These are phyloP conservation scores for Corymbia citriodora DNA, from an alignment of 441 rosid genomes.

Conservation along the genomic window DNA sequence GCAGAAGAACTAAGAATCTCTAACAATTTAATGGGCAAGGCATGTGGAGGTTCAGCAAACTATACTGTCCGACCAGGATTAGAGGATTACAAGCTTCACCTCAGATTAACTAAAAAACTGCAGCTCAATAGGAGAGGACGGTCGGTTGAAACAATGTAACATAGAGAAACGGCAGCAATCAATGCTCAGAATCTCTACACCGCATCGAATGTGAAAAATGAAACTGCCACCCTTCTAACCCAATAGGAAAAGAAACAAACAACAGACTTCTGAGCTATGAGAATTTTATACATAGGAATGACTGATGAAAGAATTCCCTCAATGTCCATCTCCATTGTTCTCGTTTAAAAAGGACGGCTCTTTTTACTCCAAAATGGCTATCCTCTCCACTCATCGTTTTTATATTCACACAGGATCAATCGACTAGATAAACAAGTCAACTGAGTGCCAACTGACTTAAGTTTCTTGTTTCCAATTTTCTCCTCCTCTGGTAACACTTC, in stretches of 20 bases:
- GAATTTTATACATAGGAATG: neutral
- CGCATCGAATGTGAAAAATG: neutral
- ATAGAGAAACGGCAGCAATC: neutral
- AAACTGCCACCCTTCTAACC: neutral
- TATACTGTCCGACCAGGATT: neutral
- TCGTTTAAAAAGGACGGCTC: neutral
- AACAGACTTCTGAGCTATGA: neutral
- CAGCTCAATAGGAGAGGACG: neutral
- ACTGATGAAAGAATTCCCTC: neutral
- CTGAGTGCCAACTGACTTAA: neutral
- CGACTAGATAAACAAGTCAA: neutral
- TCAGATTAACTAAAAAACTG: neutral
- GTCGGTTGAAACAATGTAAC: neutral
- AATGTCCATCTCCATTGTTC: neutral
- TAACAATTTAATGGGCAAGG: neutral
- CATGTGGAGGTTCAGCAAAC: neutral
- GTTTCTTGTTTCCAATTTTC: neutral
- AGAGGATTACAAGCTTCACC: neutral
- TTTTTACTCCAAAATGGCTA: neutral
- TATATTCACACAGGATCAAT: neutral
- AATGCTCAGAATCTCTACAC: neutral
- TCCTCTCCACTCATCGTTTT: neutral
- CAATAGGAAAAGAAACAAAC: neutral
- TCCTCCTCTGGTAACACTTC: conserved; percentile 20
- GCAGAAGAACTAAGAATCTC: neutral